Base-by-base conservation (phyloP, 306 rosid species). In the Malus sylvestris region DNA sequence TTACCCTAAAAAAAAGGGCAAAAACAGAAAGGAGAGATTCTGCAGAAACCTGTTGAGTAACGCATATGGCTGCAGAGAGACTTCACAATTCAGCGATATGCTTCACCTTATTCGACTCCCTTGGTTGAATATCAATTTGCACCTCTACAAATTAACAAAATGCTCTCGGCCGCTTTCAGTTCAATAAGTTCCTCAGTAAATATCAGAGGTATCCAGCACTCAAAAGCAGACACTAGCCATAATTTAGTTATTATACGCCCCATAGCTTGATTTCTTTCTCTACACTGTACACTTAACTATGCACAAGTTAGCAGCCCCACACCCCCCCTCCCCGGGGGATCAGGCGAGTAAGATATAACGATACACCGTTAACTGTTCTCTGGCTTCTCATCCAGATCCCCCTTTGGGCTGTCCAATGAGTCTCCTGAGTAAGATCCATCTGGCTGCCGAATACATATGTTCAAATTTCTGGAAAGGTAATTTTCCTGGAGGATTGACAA, bases 361-460 rank as follows among this genome's bases (percentile, higher is more conserved):
- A 75, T 45, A 59, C 81, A 77, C 67, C 73, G 87, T 84, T 75
- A 89, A 81, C n/a, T 83, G 67, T 76, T 72, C 68, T 87, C 93
- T 33, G 78, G 70, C 66, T 80, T 86, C 78, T 87, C 93, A 60
- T 88, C 85, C 81, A 25, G 86, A 81, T 80, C 64, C 67, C 88
- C 93, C 86, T 83, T 90, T 5, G 97, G 96, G 84, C 97, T 91
- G 85, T 93, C 97, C 85, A 91, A 82, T 68, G 89, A 75, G 77
- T 88, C 98, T 19, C 93, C 88, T 3, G 77, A 68, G 80, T 91
- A 90, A 20, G 97, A 87, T 38, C 98, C 98, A 86, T 93, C 96
- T 2, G 90, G 98, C 81, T 91, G 97, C 15, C 97, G 97, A 76
- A 93, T 87, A 82, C 90, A 89, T 78, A 93, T 86, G 79, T 93